Evolutionary conservation across 345 rosid species (phyloP).

Genomic region (Murraya koenigii): DNA sequence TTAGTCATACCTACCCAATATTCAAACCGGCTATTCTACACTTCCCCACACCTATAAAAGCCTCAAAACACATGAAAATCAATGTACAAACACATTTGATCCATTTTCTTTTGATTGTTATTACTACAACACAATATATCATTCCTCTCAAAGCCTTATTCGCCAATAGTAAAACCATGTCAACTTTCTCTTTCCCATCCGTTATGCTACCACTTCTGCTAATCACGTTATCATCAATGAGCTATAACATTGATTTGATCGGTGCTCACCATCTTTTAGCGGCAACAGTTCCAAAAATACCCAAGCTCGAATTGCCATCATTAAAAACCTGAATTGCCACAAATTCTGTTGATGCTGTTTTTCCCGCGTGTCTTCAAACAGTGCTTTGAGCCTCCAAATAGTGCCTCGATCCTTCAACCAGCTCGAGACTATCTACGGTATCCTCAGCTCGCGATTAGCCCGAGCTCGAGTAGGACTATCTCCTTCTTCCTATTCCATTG

Average conservation of each 20-base stretch:
- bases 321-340: conserved; percentile 1
- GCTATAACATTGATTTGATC: neutral
- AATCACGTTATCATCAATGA: neutral
- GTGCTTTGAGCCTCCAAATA: too few species aligned
- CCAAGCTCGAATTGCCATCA: neutral
- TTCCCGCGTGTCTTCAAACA: too few species aligned
- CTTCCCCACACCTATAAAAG: neutral
- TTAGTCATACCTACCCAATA: neutral
- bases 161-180: conserved; percentile 2
- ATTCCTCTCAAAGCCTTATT: neutral
- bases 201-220: conserved; percentile 2
- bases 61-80: neutral
- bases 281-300: conserved; percentile 11
- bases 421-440: too few species aligned
- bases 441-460: too few species aligned
- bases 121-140: neutral
- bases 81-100: neutral
- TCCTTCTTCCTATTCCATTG: too few species aligned
- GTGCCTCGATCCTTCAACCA: too few species aligned
- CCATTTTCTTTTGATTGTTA: neutral
- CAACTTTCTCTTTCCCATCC: neutral
- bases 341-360: too few species aligned
- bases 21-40: neutral
- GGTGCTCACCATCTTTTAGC: conserved; percentile 16
- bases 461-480: too few species aligned